A percentile compares a stretch with the other conserved stretches of the same genome.
Conservation (phyloP, 805 yeast genomes). For the Saccharomycodes ludwigii region DNA sequence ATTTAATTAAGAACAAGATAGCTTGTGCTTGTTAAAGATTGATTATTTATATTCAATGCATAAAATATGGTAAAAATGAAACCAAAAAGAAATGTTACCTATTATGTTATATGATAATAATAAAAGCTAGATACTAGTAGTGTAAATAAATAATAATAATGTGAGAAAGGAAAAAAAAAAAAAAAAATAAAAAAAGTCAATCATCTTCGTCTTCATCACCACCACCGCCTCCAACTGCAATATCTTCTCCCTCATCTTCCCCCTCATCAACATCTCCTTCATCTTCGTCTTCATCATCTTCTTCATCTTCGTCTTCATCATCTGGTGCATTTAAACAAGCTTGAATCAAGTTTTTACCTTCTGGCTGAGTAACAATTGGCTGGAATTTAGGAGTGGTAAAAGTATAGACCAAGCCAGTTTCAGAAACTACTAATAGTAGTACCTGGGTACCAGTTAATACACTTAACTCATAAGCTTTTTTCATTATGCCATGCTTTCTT, state of each 20-base stretch:
- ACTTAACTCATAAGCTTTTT: constrained; percentile 95
- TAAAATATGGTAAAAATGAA: too few relatives aligned
- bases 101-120: too few relatives aligned
- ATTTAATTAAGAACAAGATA: too few relatives aligned
- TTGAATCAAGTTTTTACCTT: constrained; percentile 93
- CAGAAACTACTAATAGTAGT: constrained; percentile 83
- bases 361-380: constrained; percentile 93
- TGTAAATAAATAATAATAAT: too few relatives aligned
- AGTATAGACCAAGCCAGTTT: constrained; percentile 97
- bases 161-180: too few relatives aligned
- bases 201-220: constrained; percentile 5
- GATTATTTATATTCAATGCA: too few relatives aligned
- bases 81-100: too few relatives aligned
- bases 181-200: too few relatives aligned
- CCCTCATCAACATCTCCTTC: constrained; percentile 1
- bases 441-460: constrained; percentile 98
- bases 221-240: neutral
- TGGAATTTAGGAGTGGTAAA: constrained; percentile 98
- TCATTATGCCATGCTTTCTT: constrained; percentile 98
- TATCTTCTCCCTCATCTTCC: constrained; percentile 1
- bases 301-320: constrained; percentile 8
- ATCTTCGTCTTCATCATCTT: constrained; percentile 7
- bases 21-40: too few relatives aligned
- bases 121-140: too few relatives aligned
- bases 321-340: constrained; percentile 33